Evolutionary conservation across 73 alveolate genomes (phyloP).

Genomic region (Paramecium biaurelia): DNA sequence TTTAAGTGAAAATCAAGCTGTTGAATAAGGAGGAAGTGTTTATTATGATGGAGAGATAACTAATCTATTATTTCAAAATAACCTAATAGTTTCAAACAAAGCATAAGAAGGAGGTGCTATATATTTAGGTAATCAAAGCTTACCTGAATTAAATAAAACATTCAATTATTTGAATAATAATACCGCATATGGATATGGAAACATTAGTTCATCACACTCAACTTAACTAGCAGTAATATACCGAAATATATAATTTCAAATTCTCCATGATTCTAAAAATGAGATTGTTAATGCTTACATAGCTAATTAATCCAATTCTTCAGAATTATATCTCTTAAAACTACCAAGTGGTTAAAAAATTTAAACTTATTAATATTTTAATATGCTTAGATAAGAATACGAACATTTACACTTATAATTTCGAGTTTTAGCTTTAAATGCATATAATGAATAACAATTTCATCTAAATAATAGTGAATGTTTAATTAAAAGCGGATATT

Average conservation of each 20-base stretch:
- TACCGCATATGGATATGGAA: not conserved
- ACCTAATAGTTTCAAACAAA: not conserved
- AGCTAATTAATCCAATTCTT: not conserved
- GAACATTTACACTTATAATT: not conserved
- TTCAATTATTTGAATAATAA: not conserved
- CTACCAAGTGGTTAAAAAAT: slow-evolving; percentile 17
- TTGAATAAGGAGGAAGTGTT: not conserved
- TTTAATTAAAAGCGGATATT: not conserved
- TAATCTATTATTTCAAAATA: not conserved
- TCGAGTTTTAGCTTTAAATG: not conserved
- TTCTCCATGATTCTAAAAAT: not conserved
- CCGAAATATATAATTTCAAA: not conserved
- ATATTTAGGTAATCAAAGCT: not conserved
- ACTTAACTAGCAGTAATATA: not conserved
- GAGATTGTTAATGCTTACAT: not conserved
- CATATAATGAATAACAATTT: not conserved
- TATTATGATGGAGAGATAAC: not conserved
- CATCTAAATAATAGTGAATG: not conserved
- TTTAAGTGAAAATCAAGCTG: not conserved
- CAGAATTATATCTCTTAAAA: not conserved
- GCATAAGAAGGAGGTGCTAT: not conserved
- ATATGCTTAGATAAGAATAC: not conserved
- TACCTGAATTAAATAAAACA: not conserved
- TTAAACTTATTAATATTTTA: not conserved
- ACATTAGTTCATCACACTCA: not conserved